Conservation (phyloP, 2,329 filamentous ascomycete species). For the Chrysoporthe puriensis region DNA sequence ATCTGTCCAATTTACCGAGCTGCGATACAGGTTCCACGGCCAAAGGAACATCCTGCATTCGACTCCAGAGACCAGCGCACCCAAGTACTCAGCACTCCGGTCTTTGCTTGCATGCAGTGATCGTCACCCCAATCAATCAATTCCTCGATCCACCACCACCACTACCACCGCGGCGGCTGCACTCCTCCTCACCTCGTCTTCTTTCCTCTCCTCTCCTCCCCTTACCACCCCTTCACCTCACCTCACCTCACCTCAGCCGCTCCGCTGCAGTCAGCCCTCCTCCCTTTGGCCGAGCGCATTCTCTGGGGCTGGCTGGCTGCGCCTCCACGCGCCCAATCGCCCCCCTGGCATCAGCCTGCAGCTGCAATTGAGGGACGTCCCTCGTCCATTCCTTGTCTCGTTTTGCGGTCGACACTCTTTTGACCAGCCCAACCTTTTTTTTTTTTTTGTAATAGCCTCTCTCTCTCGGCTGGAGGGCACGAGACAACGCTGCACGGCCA, state of each 20-base stretch:
- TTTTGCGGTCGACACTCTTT: conserved; percentile 3
- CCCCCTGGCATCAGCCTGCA: not conserved
- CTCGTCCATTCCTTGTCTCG: conserved; percentile 24
- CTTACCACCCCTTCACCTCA: not conserved
- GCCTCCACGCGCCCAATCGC: not conserved
- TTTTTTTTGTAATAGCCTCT: not conserved
- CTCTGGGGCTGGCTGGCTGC: conserved; percentile 15
- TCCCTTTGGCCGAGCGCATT: conserved; percentile 15
- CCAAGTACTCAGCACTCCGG: too few species aligned
- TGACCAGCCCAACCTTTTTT: conserved; percentile 2
- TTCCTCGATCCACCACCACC: not conserved
- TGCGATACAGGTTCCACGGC: not conserved
- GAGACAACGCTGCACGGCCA: not conserved
- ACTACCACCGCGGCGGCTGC: not conserved
- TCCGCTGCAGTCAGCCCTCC: conserved; percentile 19
- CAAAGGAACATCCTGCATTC: conserved; percentile 12
- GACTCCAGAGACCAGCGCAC: not conserved
- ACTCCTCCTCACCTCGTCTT: not conserved
- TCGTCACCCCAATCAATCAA: too few species aligned
- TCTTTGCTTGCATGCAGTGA: too few species aligned
- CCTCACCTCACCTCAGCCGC: conserved; percentile 3
- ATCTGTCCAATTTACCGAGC: conserved; percentile 1
- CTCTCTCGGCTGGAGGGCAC: not conserved
- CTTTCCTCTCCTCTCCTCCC: conserved; percentile 2
- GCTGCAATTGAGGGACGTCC: conserved; percentile 25